These are phyloP conservation scores for Apostasia ramifera DNA, from an alignment of 106 monocot species.

Conservation along the genomic window DNA sequence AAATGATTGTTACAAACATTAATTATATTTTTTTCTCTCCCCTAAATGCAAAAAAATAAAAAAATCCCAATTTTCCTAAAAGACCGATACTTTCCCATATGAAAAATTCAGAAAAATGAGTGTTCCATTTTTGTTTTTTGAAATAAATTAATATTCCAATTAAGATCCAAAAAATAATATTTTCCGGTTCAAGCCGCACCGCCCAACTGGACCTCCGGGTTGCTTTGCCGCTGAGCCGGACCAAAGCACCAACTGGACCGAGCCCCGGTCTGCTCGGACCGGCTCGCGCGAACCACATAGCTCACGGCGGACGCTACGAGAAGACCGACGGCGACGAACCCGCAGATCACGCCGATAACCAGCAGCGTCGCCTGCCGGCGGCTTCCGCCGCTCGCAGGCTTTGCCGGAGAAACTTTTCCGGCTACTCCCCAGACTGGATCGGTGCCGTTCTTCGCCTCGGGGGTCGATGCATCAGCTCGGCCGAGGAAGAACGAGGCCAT, in stretches of 20 bases:
- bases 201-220: not conserved
- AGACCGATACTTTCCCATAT: too few species aligned
- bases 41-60: too few species aligned
- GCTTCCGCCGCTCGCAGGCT: not conserved
- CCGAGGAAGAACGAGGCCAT: constrained; percentile 15
- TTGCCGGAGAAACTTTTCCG: not conserved
- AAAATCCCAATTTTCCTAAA: too few species aligned
- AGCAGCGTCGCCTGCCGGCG: not conserved
- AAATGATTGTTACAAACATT: too few species aligned
- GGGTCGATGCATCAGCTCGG: not conserved
- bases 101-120: too few species aligned
- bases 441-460: constrained; percentile 1
- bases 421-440: constrained; percentile 9
- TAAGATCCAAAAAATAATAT: not conserved
- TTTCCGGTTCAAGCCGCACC: not conserved
- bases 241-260: not conserved
- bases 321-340: constrained; percentile 7
- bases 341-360: constrained; percentile 12
- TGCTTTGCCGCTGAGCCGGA: not conserved
- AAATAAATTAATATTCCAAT: too few species aligned
- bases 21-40: too few species aligned
- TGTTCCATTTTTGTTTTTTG: too few species aligned
- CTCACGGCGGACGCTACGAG: constrained; percentile 2
- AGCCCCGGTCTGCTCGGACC: not conserved
- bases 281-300: constrained; percentile 1